Base-by-base conservation (phyloP, 2,329 filamentous ascomycete species). In the Talaromyces islandicus region DNA sequence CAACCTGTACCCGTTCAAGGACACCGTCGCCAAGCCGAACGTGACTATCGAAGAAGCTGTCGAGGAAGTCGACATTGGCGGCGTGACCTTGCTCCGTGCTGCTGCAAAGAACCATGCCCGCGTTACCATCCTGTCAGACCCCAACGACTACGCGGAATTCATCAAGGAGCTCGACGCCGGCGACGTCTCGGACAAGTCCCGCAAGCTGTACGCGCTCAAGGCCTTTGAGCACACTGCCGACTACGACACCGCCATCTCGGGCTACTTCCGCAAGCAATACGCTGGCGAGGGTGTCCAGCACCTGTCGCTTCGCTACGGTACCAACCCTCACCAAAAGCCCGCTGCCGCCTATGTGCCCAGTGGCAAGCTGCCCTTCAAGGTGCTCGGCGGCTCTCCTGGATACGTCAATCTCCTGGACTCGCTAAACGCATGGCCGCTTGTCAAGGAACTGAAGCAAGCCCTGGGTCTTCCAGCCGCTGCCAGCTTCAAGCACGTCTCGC, bases 1-100 rank as follows among this genome's bases (percentile, higher is more conserved):
- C 88, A 99, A 99, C 80, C 85, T 99, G 59, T 97, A 99, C 78
- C 94, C 94, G 12, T 99, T 99, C 87, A 97, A 97, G 82, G 92
- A 97, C 75, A 99, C 94, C 32, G 88, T 99, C 68, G 89, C 92
- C 69, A 96, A 97, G 83, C 87, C 95, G 81, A 96, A 96, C 71
- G 94, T 99, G 70, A 97, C 93, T 63, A 90, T 99, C 64, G 87
- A 91, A 56, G 93, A 99, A 80, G 94, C 94, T 56, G 93, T 99
- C 43, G 94, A 99, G 80, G 94, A 99, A 81, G 96, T 99, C 70
- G 94, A 99, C 78, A 97, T 99, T 73, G 94, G 92, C 66, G 94
- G 94, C 69, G 94, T 99, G 57, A 99, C 94, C 43, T 87, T 99
- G 63, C 90, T 99, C 72, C 89, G 94, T 65, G 94, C 94, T 60